A percentile compares a stretch with the other conserved stretches of the same genome.
phyloP scores from a whole-genome alignment of 495 filamentous ascomycete species.

The Aspergillus bridgeri region DNA sequence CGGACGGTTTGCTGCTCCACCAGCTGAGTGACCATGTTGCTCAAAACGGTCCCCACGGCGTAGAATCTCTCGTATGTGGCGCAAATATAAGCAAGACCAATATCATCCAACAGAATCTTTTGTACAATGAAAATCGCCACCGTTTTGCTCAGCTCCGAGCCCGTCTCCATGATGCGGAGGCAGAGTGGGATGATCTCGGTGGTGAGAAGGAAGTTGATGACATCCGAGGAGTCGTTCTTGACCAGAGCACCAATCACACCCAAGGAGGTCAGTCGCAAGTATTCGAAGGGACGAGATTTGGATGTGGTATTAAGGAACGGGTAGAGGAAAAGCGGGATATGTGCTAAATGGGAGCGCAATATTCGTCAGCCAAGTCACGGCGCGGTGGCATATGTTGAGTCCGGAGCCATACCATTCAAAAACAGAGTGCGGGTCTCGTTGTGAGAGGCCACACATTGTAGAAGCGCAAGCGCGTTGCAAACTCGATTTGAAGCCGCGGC shows the following conservation, averaged over 20 bases:
- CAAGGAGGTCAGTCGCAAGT: slow-evolving; percentile 94
- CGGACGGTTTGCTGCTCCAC: slow-evolving; percentile 97
- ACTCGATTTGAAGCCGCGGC: slow-evolving; percentile 95
- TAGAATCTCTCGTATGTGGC: slow-evolving; percentile 99
- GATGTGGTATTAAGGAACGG: slow-evolving; percentile 99
- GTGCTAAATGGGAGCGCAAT: slow-evolving; percentile 53
- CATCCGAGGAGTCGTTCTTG: slow-evolving; percentile 98
- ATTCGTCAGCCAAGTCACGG: slow-evolving; percentile 8
- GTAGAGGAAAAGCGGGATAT: slow-evolving; percentile 97
- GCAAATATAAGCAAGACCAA: slow-evolving; percentile 97
- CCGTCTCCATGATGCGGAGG: slow-evolving; percentile 98
- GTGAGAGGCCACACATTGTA: slow-evolving; percentile 97
- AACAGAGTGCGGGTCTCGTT: slow-evolving; percentile 94
- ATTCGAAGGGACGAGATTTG: slow-evolving; percentile 97
- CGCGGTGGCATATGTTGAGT: background rate
- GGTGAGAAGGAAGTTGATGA: slow-evolving; percentile 97
- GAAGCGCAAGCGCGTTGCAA: slow-evolving; percentile 92
- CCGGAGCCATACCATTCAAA: slow-evolving; percentile 65
- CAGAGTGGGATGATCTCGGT: slow-evolving; percentile 99
- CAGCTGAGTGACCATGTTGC: slow-evolving; percentile 96
- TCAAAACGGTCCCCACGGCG: slow-evolving; percentile 93
- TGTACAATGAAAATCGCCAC: slow-evolving; percentile 99
- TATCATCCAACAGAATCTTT: slow-evolving; percentile 96
- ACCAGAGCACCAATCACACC: slow-evolving; percentile 97
- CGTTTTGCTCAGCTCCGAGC: slow-evolving; percentile 96